Conservation (phyloP, 352 stramenopile species). For the Pythium scleroteichum region DNA sequence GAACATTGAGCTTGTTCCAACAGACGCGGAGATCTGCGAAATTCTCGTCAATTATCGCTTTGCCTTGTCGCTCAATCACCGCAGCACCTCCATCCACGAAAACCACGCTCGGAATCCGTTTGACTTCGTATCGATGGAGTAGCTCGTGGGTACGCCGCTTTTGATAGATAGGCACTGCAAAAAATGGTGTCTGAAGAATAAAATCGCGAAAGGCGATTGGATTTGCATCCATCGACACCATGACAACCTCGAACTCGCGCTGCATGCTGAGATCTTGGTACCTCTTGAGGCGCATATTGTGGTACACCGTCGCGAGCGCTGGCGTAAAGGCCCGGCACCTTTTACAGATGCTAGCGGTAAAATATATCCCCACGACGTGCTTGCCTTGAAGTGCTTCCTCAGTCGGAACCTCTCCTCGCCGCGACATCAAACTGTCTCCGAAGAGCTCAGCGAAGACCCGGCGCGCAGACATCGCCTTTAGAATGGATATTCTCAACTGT, state of each 20-base stretch:
- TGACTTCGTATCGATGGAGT: conserved; percentile 52
- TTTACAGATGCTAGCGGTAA: conserved; percentile 49
- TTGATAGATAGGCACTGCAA: conserved; percentile 44
- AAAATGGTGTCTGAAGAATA: conserved; percentile 51
- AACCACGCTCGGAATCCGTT: conserved; percentile 56
- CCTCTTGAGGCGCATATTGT: conserved; percentile 52
- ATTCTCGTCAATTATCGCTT: conserved; percentile 53
- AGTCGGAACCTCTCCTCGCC: conserved; percentile 38
- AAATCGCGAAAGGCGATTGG: conserved; percentile 49
- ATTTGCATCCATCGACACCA: conserved; percentile 54
- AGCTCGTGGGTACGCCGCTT: conserved; percentile 40
- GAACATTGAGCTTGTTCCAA: conserved; percentile 30
- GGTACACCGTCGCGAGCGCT: conserved; percentile 52
- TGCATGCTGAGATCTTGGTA: conserved; percentile 52
- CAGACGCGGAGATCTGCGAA: conserved; percentile 49
- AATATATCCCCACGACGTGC: conserved; percentile 57
- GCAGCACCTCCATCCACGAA: conserved; percentile 54
- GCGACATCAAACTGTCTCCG: conserved; percentile 35
- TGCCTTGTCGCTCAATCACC: conserved; percentile 47
- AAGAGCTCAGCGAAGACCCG: conserved; percentile 9
- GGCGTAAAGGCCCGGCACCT: conserved; percentile 58
- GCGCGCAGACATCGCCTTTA: neutral
- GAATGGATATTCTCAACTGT: too few species aligned
- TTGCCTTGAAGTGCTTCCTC: conserved; percentile 45
- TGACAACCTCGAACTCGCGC: conserved; percentile 58